Conservation (phyloP, 257 asterid species). For the Gynochthodes officinalis region DNA sequence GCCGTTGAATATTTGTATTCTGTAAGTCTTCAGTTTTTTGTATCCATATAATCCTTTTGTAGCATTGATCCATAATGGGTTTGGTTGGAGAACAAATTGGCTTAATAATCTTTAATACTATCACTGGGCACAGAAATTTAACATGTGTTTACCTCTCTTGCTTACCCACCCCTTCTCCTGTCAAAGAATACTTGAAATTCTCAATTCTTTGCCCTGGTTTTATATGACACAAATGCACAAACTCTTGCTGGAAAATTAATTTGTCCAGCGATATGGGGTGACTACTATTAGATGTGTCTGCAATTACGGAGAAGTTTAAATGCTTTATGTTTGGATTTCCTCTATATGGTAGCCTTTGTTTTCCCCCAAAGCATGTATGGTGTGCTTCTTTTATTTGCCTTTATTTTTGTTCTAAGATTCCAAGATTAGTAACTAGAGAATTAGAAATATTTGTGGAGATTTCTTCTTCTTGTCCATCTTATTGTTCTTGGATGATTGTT, state of each 20-base stretch:
- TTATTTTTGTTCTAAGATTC: too few species aligned
- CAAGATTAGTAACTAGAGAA: not conserved
- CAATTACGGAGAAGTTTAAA: not conserved
- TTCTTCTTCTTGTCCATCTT: not conserved
- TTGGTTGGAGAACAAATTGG: not conserved
- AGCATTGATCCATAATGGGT: not conserved
- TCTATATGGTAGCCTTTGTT: not conserved
- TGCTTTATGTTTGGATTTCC: not conserved
- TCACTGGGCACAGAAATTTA: not conserved
- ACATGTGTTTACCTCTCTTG: too few species aligned
- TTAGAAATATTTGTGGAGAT: not conserved
- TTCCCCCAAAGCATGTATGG: not conserved
- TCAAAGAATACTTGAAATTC: too few species aligned
- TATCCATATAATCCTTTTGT: not conserved
- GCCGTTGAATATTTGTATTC: conserved; percentile 87
- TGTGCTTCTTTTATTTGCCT: not conserved
- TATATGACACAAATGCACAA: not conserved
- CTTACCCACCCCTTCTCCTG: too few species aligned
- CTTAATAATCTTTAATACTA: not conserved
- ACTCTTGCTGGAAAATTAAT: too few species aligned
- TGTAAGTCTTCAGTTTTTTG: conserved; percentile 34
- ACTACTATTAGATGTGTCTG: not conserved
- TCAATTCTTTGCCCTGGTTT: not conserved
- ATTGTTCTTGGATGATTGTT: not conserved
- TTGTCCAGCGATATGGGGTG: not conserved